Evolutionary conservation across 441 rosid genomes (phyloP).

Genomic region (Breynia disticha): DNA sequence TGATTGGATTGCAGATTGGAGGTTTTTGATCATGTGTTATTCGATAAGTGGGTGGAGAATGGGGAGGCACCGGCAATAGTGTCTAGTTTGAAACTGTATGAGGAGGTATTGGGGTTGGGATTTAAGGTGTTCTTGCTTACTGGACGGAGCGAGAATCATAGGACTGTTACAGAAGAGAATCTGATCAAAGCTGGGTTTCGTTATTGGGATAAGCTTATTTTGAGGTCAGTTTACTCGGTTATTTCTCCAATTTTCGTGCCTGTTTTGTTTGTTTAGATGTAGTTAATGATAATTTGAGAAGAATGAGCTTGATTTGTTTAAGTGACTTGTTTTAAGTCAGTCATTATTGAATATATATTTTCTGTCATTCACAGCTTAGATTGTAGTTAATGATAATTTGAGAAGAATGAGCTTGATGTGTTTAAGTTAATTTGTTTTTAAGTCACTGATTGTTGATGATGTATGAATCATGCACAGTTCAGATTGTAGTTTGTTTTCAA

Average conservation of each 20-base stretch:
- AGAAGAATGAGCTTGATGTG: not conserved
- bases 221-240: conserved; percentile 41
- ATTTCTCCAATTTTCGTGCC: no score
- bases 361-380: no score
- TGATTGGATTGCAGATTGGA: conserved; percentile 39
- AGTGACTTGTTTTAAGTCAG: no score
- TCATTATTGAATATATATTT: no score
- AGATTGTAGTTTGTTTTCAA: no score
- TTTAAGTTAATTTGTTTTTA: no score
- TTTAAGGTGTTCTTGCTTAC: conserved; percentile 77
- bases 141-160: conserved; percentile 61
- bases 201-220: conserved; percentile 79
- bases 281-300: no score
- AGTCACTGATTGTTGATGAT: no score
- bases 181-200: conserved; percentile 58
- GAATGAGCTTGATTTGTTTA: not conserved
- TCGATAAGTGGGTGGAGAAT: conserved; percentile 78
- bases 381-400: no score
- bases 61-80: conserved; percentile 60
- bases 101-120: conserved; percentile 51
- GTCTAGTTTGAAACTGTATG: conserved; percentile 69
- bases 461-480: no score
- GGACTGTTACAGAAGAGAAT: conserved; percentile 55
- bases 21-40: conserved; percentile 50
- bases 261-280: no score